A percentile compares a stretch with the other conserved stretches of the same genome.
Evolutionary conservation across 352 stramenopile genomes (phyloP).

Genomic region (Globisporangium parvum): DNA sequence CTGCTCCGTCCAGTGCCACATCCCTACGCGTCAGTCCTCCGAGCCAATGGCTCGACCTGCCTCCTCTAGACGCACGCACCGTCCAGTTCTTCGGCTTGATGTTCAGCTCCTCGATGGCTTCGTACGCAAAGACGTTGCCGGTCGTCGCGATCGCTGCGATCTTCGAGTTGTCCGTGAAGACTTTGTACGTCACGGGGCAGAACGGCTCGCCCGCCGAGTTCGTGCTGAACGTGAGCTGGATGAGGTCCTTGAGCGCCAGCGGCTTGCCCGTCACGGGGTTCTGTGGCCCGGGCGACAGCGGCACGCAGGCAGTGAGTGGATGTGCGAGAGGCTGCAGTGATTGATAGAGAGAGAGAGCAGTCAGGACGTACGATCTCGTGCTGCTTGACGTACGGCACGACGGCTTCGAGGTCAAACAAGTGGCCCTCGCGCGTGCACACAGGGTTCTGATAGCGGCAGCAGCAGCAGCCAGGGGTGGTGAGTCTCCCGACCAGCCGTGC

Average conservation of each 20-base stretch:
- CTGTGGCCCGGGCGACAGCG: conserved; percentile 15
- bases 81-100: conserved; percentile 97
- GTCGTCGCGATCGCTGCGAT: conserved; percentile 74
- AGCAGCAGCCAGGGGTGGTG: no score
- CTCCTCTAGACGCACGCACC: no score
- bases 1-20: conserved; percentile 11
- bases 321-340: not conserved
- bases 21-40: conserved; percentile 13
- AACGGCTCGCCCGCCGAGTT: conserved; percentile 77
- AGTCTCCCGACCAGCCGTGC: not conserved
- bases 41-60: no score
- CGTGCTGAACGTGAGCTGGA: conserved; percentile 83
- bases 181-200: conserved; percentile 96
- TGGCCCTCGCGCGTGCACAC: conserved; percentile 93
- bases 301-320: no score
- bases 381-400: conserved; percentile 95
- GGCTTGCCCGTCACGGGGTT: conserved; percentile 94
- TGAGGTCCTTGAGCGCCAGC: conserved; percentile 91
- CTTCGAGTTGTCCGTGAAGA: conserved; percentile 87
- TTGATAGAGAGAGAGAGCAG: no score
- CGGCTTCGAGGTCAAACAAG: conserved; percentile 96
- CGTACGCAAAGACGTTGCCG: conserved; percentile 96
- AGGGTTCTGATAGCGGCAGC: conserved; percentile 57
- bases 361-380: conserved; percentile 81
- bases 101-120: conserved; percentile 98